Percentiles rank a stretch among this genome's conserved stretches.
Evolutionary conservation across 108 stramenopile species (phyloP).

Genomic region (Skeletonema potamos): DNA sequence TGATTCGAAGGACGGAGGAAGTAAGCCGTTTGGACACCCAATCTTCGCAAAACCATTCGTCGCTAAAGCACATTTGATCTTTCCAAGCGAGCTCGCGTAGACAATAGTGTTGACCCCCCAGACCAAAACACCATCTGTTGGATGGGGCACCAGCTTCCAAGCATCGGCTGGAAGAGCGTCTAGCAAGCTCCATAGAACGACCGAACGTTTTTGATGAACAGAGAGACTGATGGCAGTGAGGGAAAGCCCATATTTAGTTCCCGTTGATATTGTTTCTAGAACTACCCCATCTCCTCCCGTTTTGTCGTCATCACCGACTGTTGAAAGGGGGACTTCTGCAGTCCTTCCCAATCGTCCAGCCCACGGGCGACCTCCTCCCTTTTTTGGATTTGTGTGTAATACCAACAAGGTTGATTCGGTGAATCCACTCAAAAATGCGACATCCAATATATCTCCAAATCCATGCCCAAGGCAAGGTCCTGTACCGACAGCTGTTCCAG

Average conservation of each 20-base stretch:
- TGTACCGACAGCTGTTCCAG: constrained; percentile 5
- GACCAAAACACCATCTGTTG: constrained; percentile 53
- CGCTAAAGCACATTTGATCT: constrained; percentile 65
- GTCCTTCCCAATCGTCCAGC: constrained; percentile 71
- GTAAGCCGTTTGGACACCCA: constrained; percentile 52
- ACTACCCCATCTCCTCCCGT: constrained; percentile 1
- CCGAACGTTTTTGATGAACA: constrained; percentile 70
- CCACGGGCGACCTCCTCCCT: constrained; percentile 57
- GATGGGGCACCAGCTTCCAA: constrained; percentile 42
- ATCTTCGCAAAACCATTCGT: constrained; percentile 81
- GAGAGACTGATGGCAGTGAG: constrained; percentile 78
- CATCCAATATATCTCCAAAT: constrained; percentile 75
- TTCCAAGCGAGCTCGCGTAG: constrained; percentile 63
- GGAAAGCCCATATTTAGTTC: constrained; percentile 56
- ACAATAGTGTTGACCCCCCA: constrained; percentile 70
- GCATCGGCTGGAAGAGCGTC: constrained; percentile 80
- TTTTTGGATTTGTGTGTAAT: constrained; percentile 66
- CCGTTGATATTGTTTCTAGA: constrained; percentile 25
- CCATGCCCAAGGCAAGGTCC: constrained; percentile 58
- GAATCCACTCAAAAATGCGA: constrained; percentile 73
- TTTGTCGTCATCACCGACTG: constrained; percentile 3
- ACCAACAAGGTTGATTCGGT: constrained; percentile 74
- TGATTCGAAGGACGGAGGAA: constrained; percentile 21
- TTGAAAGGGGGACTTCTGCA: constrained; percentile 28
- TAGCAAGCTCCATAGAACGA: constrained; percentile 76